Percentiles rank a stretch among this genome's conserved stretches.
Evolutionary conservation across 2,329 filamentous ascomycete genomes (phyloP).

Genomic region (Talaromyces sp.): DNA sequence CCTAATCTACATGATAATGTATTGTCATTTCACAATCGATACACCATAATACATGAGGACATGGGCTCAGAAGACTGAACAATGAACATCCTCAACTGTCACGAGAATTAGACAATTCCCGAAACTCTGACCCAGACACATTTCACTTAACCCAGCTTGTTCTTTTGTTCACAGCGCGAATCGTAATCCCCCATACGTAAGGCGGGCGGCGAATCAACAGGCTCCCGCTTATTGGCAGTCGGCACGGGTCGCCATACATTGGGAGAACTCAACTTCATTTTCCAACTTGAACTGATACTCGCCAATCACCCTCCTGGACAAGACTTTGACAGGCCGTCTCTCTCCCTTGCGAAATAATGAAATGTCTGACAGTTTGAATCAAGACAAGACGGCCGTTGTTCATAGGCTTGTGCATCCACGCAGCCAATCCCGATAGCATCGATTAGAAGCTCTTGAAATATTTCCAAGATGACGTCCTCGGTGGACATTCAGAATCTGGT

Average conservation of each 20-base stretch:
- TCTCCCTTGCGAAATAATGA: neutral
- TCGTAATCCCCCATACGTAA: neutral
- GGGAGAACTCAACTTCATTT: conserved; percentile 6
- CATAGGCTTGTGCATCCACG: neutral
- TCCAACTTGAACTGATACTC: neutral
- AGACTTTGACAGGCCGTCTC: neutral
- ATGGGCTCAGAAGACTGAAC: neutral
- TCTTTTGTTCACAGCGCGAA: neutral
- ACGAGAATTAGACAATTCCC: neutral
- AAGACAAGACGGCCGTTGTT: conserved; percentile 1
- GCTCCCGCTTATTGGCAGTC: conserved; percentile 8
- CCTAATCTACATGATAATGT: neutral
- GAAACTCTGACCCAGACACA: neutral
- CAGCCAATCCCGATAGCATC: neutral
- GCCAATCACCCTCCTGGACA: neutral
- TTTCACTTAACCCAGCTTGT: neutral
- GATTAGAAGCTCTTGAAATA: neutral
- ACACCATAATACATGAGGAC: neutral
- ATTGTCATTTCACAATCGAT: neutral
- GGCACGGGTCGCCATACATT: conserved; percentile 2
- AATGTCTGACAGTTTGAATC: conserved; percentile 2
- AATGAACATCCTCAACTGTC: neutral
- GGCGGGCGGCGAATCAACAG: conserved; percentile 6
- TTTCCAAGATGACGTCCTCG: conserved; percentile 32
- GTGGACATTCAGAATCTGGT: conserved; percentile 40